Conservation (phyloP, 148 eudicot genomes). For the Linanthus parryae region DNA sequence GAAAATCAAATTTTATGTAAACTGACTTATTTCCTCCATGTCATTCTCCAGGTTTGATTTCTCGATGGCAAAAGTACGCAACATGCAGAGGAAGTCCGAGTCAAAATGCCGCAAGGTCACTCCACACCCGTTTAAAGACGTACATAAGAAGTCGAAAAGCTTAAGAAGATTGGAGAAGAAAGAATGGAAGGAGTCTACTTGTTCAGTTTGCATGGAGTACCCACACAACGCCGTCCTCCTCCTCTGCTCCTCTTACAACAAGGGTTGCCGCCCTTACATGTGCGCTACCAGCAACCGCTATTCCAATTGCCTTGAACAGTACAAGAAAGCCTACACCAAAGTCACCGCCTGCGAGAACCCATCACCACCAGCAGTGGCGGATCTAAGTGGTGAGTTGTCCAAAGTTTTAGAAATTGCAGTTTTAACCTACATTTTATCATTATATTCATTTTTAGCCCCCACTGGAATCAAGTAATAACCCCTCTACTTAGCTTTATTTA, state of each 20-base stretch:
- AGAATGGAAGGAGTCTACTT: conserved; percentile 32
- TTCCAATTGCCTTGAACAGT: conserved; percentile 47
- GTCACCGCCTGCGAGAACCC: conserved; percentile 22
- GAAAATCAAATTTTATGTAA: too few relatives aligned
- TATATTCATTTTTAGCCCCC: too few relatives aligned
- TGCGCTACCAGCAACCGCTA: conserved; percentile 45
- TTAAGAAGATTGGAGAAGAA: conserved; percentile 22
- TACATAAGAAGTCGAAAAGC: conserved; percentile 20
- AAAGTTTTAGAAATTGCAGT: too few relatives aligned
- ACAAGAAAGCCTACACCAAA: conserved; percentile 47
- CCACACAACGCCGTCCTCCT: conserved; percentile 50
- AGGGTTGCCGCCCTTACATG: conserved; percentile 51
- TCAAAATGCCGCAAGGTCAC: neutral
- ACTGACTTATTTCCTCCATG: too few relatives aligned
- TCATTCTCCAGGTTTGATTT: neutral
- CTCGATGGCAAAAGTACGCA: conserved; percentile 8
- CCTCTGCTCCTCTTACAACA: conserved; percentile 45
- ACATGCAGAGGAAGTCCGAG: neutral
- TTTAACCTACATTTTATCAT: too few relatives aligned
- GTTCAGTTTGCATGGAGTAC: conserved; percentile 45
- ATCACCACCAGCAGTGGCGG: too few relatives aligned
- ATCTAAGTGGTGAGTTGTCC: too few relatives aligned
- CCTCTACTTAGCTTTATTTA: too few relatives aligned
- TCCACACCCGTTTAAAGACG: conserved; percentile 29
- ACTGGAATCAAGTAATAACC: too few relatives aligned